Evolutionary conservation across 108 stramenopile genomes (phyloP), one percentile per base, ranked within the genome.

Genomic region (Pinguiococcus pyrenoidosus): DNA sequence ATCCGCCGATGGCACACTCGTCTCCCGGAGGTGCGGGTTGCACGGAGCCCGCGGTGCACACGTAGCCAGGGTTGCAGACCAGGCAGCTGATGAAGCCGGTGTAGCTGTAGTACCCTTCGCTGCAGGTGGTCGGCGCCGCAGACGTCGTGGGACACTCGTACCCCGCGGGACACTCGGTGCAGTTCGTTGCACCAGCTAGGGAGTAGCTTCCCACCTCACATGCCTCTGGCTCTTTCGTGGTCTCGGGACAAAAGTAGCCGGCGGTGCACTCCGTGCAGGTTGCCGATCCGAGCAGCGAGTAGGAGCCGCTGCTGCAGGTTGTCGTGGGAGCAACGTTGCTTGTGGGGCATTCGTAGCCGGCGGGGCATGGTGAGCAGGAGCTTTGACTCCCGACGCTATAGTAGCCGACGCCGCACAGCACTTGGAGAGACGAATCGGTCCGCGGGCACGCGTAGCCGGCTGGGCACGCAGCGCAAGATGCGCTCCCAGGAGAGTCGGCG

Each of bases 51-150:
- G 36, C 53, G 4, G 43, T 32, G 53, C 64, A 65, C 13, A 25
- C 28, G 51, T 68, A 68, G 0, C 71, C 71, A 10, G 66, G 61
- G 29, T 44, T 44, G 63, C 71, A 72, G 26, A 24, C 51, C 10
- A 22, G 24, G 48, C 71, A 72, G 3, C 32, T 25, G 12, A 45
- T 50, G 2, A 56, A 7, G 22, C 54, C 61, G 4, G 60, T 60
- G 8, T 23, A 20, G 32, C 37, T 37, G 39, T 56, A 62, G 26
- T 35, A 40, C 4, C 64, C 64, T 7, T 32, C 55, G 18, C 32
- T 32, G 46, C 51, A 52, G 6, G 36, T 28, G 36, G 38, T 49
- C 21, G 63, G 50, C 7, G 33, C 4, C 5, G 37, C 32, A 14
- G 43, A 40, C 17, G 66, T 56, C 17, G 59, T 39, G 28, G 55